Base-by-base conservation (phyloP, 2,329 filamentous ascomycete species). In the Sporothrix brasiliensis region DNA sequence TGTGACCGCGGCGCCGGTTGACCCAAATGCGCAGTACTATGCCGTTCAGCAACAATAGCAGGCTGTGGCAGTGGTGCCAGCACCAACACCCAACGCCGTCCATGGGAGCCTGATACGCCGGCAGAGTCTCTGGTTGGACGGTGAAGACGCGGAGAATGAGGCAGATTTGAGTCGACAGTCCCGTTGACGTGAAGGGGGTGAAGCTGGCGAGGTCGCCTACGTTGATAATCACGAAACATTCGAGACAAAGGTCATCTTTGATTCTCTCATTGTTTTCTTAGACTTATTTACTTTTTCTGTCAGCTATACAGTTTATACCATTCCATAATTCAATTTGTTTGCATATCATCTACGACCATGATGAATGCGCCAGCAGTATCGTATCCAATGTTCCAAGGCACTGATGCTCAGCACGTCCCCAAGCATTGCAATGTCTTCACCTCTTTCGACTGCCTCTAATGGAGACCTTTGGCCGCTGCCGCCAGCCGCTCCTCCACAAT, bases 401-500 rank as follows among this genome's bases (percentile, higher is more conserved):
- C 4, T 34, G 34, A 34, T 34, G 7, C 34, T 34, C 34, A 34
- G 34, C 34, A 34, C 6, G 1, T 34, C 34, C 6, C 34, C 34
- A 34, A 10, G 11, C 52, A 54, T 6, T 54, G 7, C n/a, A 3
- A 11, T 56, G 53, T 10, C 34, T 39, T 39, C 44, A 47, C 10
- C 3, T 3, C 13, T 1, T 14, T 7, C 34, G 4, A 6, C 11
- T 27, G 6, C 27, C 24, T 19, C 41, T 41, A 68, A 24, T 75
- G 72, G 61, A 84, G 73, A 52, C 77, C 81, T 72, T 81, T 79
- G 34, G 80, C 81, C 4, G 86, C 87, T 16, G 80, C 80, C 47
- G 76, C 74, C 50, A 90, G 81, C 66, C 82, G 84, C 19, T 78
- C 78, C 65, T 86, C 81, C 70, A 90, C 88, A 70, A 90, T 89